These are phyloP conservation scores for Pelargonium fulgidum DNA, from an alignment of 441 rosid species.

Conservation along the genomic window DNA sequence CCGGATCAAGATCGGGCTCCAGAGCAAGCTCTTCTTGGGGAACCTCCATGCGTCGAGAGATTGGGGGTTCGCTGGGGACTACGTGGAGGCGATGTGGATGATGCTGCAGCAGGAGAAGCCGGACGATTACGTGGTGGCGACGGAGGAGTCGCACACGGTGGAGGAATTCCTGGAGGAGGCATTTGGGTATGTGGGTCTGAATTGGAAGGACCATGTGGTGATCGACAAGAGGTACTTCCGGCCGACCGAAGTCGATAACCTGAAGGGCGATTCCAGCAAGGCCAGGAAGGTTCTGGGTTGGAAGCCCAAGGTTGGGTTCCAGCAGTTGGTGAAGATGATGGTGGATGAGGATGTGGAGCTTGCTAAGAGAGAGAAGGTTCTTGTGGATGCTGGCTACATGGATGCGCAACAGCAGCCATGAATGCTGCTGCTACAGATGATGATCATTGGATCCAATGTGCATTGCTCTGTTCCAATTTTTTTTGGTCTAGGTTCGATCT, in stretches of 20 bases:
- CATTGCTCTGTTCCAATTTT: not conserved
- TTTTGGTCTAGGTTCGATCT: not conserved
- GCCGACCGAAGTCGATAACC: constrained; percentile 72
- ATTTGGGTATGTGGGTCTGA: constrained; percentile 70
- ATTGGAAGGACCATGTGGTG: constrained; percentile 81
- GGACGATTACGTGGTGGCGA: constrained; percentile 87
- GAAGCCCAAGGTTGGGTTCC: constrained; percentile 78
- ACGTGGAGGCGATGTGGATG: constrained; percentile 90
- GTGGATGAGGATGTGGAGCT: constrained; percentile 68
- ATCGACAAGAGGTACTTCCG: constrained; percentile 81
- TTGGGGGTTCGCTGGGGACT: constrained; percentile 91
- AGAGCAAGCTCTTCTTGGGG: constrained; percentile 71
- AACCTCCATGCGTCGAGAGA: constrained; percentile 82
- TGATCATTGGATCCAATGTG: not conserved
- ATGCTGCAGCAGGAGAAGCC: constrained; percentile 93
- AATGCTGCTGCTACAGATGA: constrained; percentile 7
- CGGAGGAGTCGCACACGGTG: constrained; percentile 90
- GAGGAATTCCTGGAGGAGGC: constrained; percentile 83
- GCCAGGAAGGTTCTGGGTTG: constrained; percentile 63
- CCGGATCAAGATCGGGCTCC: constrained; percentile 72
- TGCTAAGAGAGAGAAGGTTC: constrained; percentile 82
- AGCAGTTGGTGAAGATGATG: constrained; percentile 90
- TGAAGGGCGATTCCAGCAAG: constrained; percentile 73
- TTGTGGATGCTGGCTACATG: constrained; percentile 81
- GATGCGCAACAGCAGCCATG: constrained; percentile 84